Percentiles rank a stretch among this genome's conserved stretches.
Conservation (phyloP, 2,329 filamentous ascomycete genomes). For the Aspergillus tubingensis region DNA sequence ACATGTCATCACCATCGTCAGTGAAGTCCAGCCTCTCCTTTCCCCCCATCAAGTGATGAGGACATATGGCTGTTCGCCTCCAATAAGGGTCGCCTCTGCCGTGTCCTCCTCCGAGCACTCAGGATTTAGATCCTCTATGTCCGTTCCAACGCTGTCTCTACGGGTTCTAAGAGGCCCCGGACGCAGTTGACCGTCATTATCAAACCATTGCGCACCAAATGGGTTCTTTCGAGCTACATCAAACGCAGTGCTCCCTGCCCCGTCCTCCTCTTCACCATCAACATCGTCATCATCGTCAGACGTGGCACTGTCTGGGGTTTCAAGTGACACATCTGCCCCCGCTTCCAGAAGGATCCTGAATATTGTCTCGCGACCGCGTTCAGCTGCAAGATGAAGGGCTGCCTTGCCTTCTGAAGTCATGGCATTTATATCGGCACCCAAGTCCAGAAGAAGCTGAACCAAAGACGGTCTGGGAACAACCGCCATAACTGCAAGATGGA, state of each 20-base stretch:
- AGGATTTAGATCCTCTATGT: slow-evolving; percentile 20
- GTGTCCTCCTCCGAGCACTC: slow-evolving; percentile 24
- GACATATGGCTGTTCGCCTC: slow-evolving; percentile 10
- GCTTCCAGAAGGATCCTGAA: slow-evolving; percentile 27
- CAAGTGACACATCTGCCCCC: slow-evolving; percentile 27
- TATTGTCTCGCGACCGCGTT: slow-evolving; percentile 28
- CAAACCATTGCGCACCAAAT: slow-evolving; percentile 26
- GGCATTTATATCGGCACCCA: slow-evolving; percentile 24
- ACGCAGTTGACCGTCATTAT: slow-evolving; percentile 20
- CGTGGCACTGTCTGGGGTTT: slow-evolving; percentile 17
- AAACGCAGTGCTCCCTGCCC: slow-evolving; percentile 23
- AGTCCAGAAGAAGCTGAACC: slow-evolving; percentile 24
- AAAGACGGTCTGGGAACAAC: slow-evolving; percentile 21
- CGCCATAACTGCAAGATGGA: slow-evolving; percentile 30
- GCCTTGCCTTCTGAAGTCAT: slow-evolving; percentile 25
- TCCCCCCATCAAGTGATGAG: background rate
- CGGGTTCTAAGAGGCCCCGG: slow-evolving; percentile 9
- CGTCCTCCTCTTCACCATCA: background rate
- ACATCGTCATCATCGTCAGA: slow-evolving; percentile 10
- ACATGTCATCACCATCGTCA: background rate
- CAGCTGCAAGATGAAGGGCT: slow-evolving; percentile 29
- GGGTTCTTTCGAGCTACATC: slow-evolving; percentile 29
- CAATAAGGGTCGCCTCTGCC: slow-evolving; percentile 23
- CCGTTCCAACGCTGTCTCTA: slow-evolving; percentile 21
- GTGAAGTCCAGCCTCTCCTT: background rate